Base-by-base conservation (phyloP, 2,329 filamentous ascomycete species). In the Zopfia rhizophila region DNA sequence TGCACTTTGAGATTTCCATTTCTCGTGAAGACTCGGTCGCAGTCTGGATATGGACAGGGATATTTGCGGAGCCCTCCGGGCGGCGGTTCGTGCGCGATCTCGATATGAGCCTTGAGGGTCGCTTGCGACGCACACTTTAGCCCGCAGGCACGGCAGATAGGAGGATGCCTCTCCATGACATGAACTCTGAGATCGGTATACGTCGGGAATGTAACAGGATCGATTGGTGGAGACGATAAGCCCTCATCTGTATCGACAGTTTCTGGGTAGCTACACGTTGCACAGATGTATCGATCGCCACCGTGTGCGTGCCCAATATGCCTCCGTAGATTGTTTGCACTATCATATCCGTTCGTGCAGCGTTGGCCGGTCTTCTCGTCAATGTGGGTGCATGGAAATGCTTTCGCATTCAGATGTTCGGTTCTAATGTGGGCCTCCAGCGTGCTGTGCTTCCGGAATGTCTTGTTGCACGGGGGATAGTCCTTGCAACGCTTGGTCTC, bases 391-490 rank as follows among this genome's bases (percentile, higher is more conserved):
- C 93, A 97, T 4, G 80, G 78, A 61, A 86, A 96, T 0, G 90
- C 85, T 32, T 87, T 84, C 48, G 87, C 73, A 19, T 86, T 78
- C 27, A 93, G 75, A 69, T 97, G 93, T 10, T 86, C 87, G 7
- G 84, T 83, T 41, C 87, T 84, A 53, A 96, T 83, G 67, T 97
- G 93, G 38, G 89, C 86, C 66, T 92, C 85, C 12, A 97, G 79
- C 0, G 91, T 95, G 55, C 91, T 86, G 66, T 91, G 88, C 72
- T 96, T 97, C 51, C 93, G 84, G 70, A 97, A 97, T 14, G 84
- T 85, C 72, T 90, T 83, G 13, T 82, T 81, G 72, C 91, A 96
- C 1, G 82, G 83, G 2, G 82, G 80, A 57, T 84, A 87, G 23
- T 84, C 86, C 16, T 81, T 84, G 65, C 91, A 96, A 45, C 82